Evolutionary conservation across 1,284 basidiomycete species (phyloP).

Genomic region (Cryptococcus sp.): DNA sequence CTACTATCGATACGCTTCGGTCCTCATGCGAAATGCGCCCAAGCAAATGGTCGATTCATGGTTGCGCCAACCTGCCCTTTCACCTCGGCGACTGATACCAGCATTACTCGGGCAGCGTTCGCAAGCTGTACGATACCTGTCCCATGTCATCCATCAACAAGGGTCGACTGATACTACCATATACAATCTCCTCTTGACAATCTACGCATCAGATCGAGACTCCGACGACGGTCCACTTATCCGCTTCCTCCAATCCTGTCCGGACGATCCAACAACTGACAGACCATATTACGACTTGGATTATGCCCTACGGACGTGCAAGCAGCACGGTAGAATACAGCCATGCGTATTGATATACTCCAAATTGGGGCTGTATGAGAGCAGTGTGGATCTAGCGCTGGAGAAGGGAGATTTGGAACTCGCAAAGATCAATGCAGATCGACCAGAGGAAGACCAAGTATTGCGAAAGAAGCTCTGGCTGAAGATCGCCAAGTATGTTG

Average conservation of each 20-base stretch:
- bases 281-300: slow-evolving; percentile 95
- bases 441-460: slow-evolving; percentile 83
- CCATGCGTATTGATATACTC: slow-evolving; percentile 96
- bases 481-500: slow-evolving; percentile 95
- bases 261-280: slow-evolving; percentile 75
- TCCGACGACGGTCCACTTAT: slow-evolving; percentile 78
- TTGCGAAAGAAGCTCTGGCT: slow-evolving; percentile 95
- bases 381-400: slow-evolving; percentile 91
- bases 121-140: slow-evolving; percentile 86
- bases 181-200: slow-evolving; percentile 90
- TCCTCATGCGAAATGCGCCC: slow-evolving; percentile 81
- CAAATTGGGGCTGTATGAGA: slow-evolving; percentile 96
- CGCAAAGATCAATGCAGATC: slow-evolving; percentile 90
- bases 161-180: slow-evolving; percentile 81
- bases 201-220: slow-evolving; percentile 64
- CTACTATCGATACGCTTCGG: slow-evolving; percentile 89
- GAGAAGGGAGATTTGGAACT: slow-evolving; percentile 90
- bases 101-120: slow-evolving; percentile 83
- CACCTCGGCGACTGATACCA: slow-evolving; percentile 83
- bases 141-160: slow-evolving; percentile 69
- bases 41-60: slow-evolving; percentile 90
- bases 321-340: slow-evolving; percentile 75
- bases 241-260: slow-evolving; percentile 81
- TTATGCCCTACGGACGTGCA: slow-evolving; percentile 91
- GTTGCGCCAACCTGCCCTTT: slow-evolving; percentile 76